phyloP scores from a whole-genome alignment of 176 grass and related monocot genomes.

The Alloteropsis semialata region DNA sequence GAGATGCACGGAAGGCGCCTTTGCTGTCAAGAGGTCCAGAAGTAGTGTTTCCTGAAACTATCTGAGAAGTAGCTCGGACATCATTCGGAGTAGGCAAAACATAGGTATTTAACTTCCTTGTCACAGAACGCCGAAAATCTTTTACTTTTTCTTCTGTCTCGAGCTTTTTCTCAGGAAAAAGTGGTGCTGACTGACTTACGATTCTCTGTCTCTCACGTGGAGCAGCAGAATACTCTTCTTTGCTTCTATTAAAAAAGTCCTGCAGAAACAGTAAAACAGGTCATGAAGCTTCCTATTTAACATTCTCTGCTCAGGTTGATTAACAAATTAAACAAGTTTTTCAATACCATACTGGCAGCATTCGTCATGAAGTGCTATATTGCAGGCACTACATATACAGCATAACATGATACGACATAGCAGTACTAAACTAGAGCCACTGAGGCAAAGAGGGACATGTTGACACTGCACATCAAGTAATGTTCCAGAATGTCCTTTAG shows the following conservation, averaged over 20 bases:
- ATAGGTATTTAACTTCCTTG: conserved; percentile 84
- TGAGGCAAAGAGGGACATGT: background rate
- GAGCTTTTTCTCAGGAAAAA: conserved; percentile 69
- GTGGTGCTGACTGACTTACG: conserved; percentile 77
- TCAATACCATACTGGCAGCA: background rate
- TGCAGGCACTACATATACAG: background rate
- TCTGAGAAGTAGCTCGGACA: conserved; percentile 42
- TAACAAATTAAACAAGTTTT: background rate
- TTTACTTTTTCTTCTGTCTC: conserved; percentile 68
- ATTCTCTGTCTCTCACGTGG: conserved; percentile 35
- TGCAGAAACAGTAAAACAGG: conserved; percentile 47
- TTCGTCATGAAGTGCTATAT: background rate
- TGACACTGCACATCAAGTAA: background rate
- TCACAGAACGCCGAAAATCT: conserved; percentile 56
- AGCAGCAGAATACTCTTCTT: conserved; percentile 51
- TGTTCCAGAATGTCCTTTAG: background rate
- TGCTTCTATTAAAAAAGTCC: conserved; percentile 63
- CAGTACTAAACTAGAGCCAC: background rate
- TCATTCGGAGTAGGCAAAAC: conserved; percentile 80
- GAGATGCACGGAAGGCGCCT: conserved; percentile 59
- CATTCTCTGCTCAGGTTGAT: background rate
- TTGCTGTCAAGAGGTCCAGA: conserved; percentile 46
- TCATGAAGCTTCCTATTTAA: background rate
- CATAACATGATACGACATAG: background rate
- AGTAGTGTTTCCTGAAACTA: conserved; percentile 40